phyloP scores from a whole-genome alignment of 352 stramenopile genomes.

The Phytophthora multivora region DNA sequence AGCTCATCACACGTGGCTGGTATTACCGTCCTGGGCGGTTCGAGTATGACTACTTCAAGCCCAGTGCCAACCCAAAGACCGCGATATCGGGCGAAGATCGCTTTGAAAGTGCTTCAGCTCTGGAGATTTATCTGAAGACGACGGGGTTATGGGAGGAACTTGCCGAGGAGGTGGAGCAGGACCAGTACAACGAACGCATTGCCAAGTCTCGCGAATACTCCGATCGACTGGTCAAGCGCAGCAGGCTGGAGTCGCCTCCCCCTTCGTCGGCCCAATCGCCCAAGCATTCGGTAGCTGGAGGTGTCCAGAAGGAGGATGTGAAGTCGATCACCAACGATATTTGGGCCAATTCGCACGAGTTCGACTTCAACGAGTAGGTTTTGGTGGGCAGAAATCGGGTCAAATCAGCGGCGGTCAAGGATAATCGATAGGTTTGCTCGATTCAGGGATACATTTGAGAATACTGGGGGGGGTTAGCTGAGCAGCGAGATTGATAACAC shows the following conservation, averaged over 20 bases:
- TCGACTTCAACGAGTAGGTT: conserved; percentile 66
- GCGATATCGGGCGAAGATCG: conserved; percentile 68
- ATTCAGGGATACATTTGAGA: conserved; percentile 33
- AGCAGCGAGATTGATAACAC: conserved; percentile 5
- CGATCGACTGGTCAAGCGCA: conserved; percentile 28
- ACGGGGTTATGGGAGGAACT: conserved; percentile 70
- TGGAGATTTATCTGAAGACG: conserved; percentile 73
- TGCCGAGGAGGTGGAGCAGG: conserved; percentile 28
- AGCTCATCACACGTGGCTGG: conserved; percentile 63
- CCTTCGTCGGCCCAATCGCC: conserved; percentile 15
- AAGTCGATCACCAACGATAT: conserved; percentile 77
- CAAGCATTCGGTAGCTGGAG: conserved; percentile 35
- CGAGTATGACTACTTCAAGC: conserved; percentile 89
- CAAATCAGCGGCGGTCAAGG: conserved; percentile 8
- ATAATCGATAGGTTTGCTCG: conserved; percentile 14
- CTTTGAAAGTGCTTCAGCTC: conserved; percentile 69
- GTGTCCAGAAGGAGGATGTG: conserved; percentile 56
- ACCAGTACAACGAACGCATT: conserved; percentile 20
- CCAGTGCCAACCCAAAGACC: conserved; percentile 51
- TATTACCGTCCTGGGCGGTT: conserved; percentile 73
- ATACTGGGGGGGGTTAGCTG: conserved; percentile 14
- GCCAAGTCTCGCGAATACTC: neutral
- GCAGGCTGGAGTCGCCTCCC: conserved; percentile 31
- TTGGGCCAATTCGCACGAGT: conserved; percentile 82
- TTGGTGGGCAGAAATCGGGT: neutral